Evolutionary conservation across 306 rosid genomes (phyloP), one percentile per base, ranked within the genome.

Genomic region (Spatholobus suberectus): DNA sequence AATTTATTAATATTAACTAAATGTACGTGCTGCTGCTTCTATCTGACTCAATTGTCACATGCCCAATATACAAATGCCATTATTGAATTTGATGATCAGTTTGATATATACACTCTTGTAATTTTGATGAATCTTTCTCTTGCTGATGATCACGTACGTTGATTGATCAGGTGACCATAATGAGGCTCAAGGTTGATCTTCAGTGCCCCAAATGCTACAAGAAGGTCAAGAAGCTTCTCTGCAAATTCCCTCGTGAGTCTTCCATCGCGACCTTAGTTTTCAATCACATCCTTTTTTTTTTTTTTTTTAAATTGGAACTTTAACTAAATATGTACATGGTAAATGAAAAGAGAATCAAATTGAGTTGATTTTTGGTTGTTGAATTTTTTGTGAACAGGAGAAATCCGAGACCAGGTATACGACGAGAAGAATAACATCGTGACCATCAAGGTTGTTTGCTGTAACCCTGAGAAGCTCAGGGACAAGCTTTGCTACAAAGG

Each of bases 391-490:
- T 73, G 89, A 84, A 90, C 91, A 82, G 84, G 73, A 95, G 97
- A 95, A 90, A 93, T 95, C 81, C 96, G 84, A 89, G 97, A 95
- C 89, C 93, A 93, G 86, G 66, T 40, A 23, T 95, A 84, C 76
- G 90, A 93, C 20, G 93, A 92, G 84, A 90, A 93, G 90, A 26
- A 89, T 3, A 86, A 90, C 84, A n/a, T 35, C 0, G 98, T 95
- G 46, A 57, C 77, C 0, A 89, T 93, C 89, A 87, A 61, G 71
- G 99, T 95, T 40, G 92, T 90, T 1, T 95, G 97, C 51, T 93
- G 97, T 46, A 76, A n/a, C 58, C 99, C 98, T 0, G 98, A 93
- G 70, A 95, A 84, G 86, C 27, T 95, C 1, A 87, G 90, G 69
- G 90, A 89, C 35, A 86, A 88, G 79, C 70, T 93, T 43, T 86